phyloP scores from a whole-genome alignment of 345 rosid genomes.

The Citrus sp. region DNA sequence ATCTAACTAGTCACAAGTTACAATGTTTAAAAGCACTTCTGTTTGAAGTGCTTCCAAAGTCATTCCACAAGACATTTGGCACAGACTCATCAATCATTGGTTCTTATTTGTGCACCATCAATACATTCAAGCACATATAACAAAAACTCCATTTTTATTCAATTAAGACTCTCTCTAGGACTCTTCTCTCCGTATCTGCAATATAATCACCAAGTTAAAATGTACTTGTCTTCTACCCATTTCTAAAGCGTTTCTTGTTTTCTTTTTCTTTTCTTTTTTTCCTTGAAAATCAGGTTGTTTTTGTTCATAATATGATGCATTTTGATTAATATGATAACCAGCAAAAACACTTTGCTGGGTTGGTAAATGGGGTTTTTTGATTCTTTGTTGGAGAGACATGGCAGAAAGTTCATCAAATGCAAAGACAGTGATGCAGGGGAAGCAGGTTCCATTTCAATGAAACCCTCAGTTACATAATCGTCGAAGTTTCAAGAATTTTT shows the following conservation, averaged over 20 bases:
- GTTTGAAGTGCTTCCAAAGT: background rate
- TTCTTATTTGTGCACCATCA: background rate
- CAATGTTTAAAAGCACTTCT: background rate
- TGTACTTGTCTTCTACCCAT: background rate
- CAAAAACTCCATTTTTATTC: background rate
- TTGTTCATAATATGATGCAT: background rate
- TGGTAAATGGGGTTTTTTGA: slow-evolving; percentile 43
- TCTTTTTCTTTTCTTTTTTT: background rate
- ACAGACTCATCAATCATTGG: background rate
- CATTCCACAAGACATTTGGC: slow-evolving; percentile 12
- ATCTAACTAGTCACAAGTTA: background rate
- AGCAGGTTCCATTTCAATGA: slow-evolving; percentile 46
- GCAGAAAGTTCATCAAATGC: slow-evolving; percentile 66
- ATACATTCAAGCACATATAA: background rate
- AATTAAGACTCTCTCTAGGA: background rate
- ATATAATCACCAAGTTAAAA: background rate
- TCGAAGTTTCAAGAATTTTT: background rate
- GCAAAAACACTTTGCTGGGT: background rate
- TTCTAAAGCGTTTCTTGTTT: background rate
- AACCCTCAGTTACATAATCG: background rate
- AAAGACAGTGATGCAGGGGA: slow-evolving; percentile 98
- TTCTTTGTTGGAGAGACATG: slow-evolving; percentile 39
- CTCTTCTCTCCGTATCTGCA: background rate
- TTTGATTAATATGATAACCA: slow-evolving; percentile 12
- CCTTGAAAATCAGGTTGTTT: background rate